These are phyloP conservation scores for Trichoderma virens DNA, from an alignment of 495 filamentous ascomycete species.

Conservation along the genomic window DNA sequence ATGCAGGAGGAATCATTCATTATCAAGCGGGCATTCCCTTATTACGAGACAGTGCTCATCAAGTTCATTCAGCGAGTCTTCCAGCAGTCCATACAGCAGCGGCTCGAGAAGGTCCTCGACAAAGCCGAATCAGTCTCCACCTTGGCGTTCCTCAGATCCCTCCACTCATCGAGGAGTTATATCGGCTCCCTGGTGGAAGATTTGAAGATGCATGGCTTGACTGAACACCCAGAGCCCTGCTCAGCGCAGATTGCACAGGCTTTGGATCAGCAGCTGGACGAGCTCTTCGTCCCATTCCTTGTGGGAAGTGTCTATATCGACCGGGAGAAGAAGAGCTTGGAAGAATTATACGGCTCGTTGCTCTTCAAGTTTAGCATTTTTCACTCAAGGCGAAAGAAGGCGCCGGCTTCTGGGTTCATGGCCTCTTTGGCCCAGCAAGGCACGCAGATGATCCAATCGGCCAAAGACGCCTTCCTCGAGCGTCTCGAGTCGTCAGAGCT, in stretches of 20 bases:
- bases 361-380: conserved; percentile 93
- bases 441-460: conserved; percentile 71
- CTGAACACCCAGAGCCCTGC: conserved; percentile 86
- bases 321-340: conserved; percentile 78
- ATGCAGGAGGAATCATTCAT: conserved; percentile 95
- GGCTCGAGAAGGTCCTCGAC: conserved; percentile 91
- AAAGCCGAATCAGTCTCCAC: conserved; percentile 87
- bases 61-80: conserved; percentile 94
- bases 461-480: conserved; percentile 76
- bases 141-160: conserved; percentile 79
- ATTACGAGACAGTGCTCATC: conserved; percentile 84
- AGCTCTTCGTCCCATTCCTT: conserved; percentile 93
- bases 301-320: conserved; percentile 93
- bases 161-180: conserved; percentile 83
- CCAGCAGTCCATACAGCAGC: conserved; percentile 94
- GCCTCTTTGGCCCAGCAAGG: conserved; percentile 79
- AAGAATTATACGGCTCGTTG: conserved; percentile 86
- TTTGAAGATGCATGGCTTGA: conserved; percentile 87
- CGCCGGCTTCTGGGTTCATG: conserved; percentile 80
- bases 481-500: conserved; percentile 79
- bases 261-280: conserved; percentile 93
- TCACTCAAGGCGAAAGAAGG: conserved; percentile 77
- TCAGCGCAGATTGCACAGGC: conserved; percentile 77
- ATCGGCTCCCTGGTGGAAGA: conserved; percentile 83
- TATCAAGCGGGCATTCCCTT: conserved; percentile 92